Evolutionary conservation across 345 rosid genomes (phyloP).

Genomic region (Salix dunnii): DNA sequence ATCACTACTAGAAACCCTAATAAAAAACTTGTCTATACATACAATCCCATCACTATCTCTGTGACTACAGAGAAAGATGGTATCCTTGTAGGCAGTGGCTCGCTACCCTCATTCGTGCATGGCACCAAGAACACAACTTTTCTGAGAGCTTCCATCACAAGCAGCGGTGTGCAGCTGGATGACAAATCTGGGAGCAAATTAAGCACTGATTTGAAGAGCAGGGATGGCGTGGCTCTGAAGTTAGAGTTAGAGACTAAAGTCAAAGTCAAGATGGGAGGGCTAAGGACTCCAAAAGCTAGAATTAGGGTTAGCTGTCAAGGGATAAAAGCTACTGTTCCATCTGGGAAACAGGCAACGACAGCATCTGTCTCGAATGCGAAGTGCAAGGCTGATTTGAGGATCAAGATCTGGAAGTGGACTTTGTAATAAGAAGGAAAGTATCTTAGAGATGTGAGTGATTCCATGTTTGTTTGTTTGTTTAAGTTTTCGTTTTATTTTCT

Average conservation of each 20-base stretch:
- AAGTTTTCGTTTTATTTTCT: no score
- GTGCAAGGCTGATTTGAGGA: constrained; percentile 72
- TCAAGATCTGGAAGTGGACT: constrained; percentile 89
- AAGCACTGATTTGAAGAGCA: constrained; percentile 51
- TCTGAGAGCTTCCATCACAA: constrained; percentile 45
- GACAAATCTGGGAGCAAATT: constrained; percentile 44
- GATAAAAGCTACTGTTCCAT: constrained; percentile 48
- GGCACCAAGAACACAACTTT: constrained; percentile 67
- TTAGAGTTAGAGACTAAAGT: constrained; percentile 58
- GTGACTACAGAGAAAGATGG: constrained; percentile 34
- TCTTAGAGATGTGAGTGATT: background rate
- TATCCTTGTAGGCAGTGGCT: constrained; percentile 52
- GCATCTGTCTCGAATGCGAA: constrained; percentile 53
- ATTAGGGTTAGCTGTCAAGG: constrained; percentile 68
- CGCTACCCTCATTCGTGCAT: constrained; percentile 55
- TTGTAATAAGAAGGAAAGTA: constrained; percentile 12
- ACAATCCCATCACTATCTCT: constrained; percentile 42
- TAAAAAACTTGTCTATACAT: constrained; percentile 59
- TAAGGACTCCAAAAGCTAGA: constrained; percentile 55
- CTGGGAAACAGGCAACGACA: constrained; percentile 52
- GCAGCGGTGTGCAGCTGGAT: constrained; percentile 37
- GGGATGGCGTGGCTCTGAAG: constrained; percentile 52
- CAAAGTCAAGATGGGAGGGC: constrained; percentile 60
- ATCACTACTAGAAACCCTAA: constrained; percentile 75
- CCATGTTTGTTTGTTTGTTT: background rate